Base-by-base conservation (phyloP, 148 eudicot species). In the Rhododendron simsii region DNA sequence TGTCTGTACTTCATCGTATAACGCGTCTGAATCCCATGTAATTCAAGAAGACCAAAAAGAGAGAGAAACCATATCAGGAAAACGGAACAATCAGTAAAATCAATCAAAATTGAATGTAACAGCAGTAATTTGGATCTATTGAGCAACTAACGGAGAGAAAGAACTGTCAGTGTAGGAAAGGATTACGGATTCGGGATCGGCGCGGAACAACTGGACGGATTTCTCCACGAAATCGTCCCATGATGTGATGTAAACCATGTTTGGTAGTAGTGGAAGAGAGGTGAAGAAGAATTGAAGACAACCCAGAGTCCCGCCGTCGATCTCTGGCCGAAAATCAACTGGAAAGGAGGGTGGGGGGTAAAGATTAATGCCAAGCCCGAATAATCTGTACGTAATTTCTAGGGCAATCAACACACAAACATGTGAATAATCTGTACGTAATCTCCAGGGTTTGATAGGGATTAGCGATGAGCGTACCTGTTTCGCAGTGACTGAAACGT, bases 201-300 rank as follows among this genome's bases (percentile, higher is more conserved):
- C 87, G 30, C 97, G 97, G 77, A 93, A 94, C 75, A 95, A 67
- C 80, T 95, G 95, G 2, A 95, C 92, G 8, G 98, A 93, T 88
- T 93, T 91, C 67, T 95, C 97, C 5, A 91, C 92, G 82, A 95
- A 95, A 83, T 94, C 98, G 81, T 95, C 98, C 97, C 97, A 94
- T 0, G 97, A 90, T 8, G 90, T 89, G 3, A 94, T 89, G 91
- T 95, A 91, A 50, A 91, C 93, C 93, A 91, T 91, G 45, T n/a
- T 81, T 73, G 9, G 9, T 23, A 3, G 6, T 1, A 39, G 9
- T 7, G 21, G 4, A 67, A 14, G 7, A 26, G 51, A 3, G 20
- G 20, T 13, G 50, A 48, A 48, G 59, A 50, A 14, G 14, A 37
- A 80, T 1, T 51, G 23, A 15, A 53, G 20, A n/a, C 69, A 7